These are phyloP conservation scores for Macrophomina phaseolina DNA, from an alignment of 2,329 filamentous ascomycete species.

Conservation along the genomic window DNA sequence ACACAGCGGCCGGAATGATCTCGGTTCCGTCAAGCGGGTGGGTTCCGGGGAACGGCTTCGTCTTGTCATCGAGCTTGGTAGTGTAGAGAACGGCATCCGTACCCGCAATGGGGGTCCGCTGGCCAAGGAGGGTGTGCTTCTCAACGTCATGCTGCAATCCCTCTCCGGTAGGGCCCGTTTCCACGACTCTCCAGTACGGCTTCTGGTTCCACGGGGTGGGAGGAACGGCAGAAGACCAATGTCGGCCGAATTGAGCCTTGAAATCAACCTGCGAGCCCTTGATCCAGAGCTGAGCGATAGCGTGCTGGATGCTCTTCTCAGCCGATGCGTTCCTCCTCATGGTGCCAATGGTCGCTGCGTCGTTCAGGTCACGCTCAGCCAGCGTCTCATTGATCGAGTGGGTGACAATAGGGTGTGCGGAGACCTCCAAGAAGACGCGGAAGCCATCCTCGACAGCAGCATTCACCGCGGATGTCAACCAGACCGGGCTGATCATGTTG, in stretches of 20 bases:
- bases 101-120: slow-evolving; percentile 37
- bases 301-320: slow-evolving; percentile 36
- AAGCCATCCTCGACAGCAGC: slow-evolving; percentile 47
- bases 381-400: slow-evolving; percentile 52
- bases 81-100: slow-evolving; percentile 34
- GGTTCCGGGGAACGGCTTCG: slow-evolving; percentile 49
- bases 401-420: slow-evolving; percentile 49
- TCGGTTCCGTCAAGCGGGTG: slow-evolving; percentile 51
- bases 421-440: slow-evolving; percentile 50
- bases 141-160: slow-evolving; percentile 40
- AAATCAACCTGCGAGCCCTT: slow-evolving; percentile 41
- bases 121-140: slow-evolving; percentile 45
- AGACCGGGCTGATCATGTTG: slow-evolving; percentile 50
- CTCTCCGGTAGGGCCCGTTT: slow-evolving; percentile 15
- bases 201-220: slow-evolving; percentile 38
- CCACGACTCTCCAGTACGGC: slow-evolving; percentile 31
- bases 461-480: slow-evolving; percentile 44
- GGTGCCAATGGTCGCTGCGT: slow-evolving; percentile 40
- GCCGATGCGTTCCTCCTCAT: slow-evolving; percentile 39
- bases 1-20: slow-evolving; percentile 51
- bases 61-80: slow-evolving; percentile 45
- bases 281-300: slow-evolving; percentile 39
- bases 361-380: slow-evolving; percentile 39
- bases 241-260: slow-evolving; percentile 14
- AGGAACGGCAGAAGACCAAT: slow-evolving; percentile 29